Evolutionary conservation across 2,329 filamentous ascomycete species (phyloP).

Genomic region (Magnaporthales sp.): DNA sequence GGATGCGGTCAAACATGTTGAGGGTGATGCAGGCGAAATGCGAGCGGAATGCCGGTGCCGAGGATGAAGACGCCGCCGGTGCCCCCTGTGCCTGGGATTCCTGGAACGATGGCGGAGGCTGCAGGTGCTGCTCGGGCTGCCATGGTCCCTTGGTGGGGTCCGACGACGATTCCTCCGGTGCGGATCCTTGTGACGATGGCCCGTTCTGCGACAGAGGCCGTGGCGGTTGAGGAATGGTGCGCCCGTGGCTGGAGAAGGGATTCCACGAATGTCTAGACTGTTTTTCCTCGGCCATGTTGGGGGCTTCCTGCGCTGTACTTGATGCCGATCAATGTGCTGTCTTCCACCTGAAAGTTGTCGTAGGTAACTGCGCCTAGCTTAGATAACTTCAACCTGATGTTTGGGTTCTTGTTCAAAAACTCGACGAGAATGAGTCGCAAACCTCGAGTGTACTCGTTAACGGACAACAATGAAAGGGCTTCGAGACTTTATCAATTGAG

Average conservation of each 20-base stretch:
- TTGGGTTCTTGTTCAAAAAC: no score
- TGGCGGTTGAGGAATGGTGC: not conserved
- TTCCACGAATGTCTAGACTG: not conserved
- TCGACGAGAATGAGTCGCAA: not conserved
- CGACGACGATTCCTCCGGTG: not conserved
- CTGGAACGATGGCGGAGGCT: not conserved
- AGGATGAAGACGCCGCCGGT: not conserved
- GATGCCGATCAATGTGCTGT: not conserved
- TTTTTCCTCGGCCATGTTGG: not conserved
- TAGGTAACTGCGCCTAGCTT: not conserved
- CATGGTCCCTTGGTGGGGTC: not conserved
- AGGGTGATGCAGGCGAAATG: constrained; percentile 21
- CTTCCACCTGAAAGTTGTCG: not conserved
- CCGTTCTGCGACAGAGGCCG: not conserved
- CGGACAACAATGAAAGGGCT: not conserved
- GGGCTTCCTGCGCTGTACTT: not conserved
- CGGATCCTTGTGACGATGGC: not conserved
- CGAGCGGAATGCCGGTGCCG: constrained; percentile 46
- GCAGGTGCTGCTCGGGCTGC: not conserved
- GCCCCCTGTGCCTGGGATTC: not conserved
- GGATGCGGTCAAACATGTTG: constrained; percentile 20
- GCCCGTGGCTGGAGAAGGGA: not conserved
- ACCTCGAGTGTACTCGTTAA: not conserved
- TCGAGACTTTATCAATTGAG: not conserved
- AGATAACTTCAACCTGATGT: not conserved